phyloP scores from a whole-genome alignment of 495 filamentous ascomycete species.

The Podospora didyma region DNA sequence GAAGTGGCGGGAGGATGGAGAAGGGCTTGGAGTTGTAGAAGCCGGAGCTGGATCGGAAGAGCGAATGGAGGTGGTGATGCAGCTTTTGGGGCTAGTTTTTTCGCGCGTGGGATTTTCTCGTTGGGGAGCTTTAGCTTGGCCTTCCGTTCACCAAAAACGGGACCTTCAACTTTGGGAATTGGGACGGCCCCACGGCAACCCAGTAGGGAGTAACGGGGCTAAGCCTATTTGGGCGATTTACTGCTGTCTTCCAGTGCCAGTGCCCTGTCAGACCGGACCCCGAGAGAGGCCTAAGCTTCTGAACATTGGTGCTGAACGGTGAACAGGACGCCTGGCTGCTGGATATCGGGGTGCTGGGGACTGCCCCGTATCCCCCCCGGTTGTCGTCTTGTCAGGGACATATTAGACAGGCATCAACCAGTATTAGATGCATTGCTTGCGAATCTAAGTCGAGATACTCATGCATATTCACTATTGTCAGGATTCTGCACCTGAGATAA shows the following conservation, averaged over 20 bases:
- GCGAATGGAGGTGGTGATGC: constrained; percentile 21
- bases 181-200: neutral
- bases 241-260: neutral
- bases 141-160: constrained; percentile 24
- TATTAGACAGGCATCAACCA: too few relatives aligned
- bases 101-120: constrained; percentile 29
- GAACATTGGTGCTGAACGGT: too few relatives aligned
- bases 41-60: constrained; percentile 27
- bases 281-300: too few relatives aligned
- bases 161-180: constrained; percentile 12
- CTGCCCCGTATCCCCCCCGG: too few relatives aligned
- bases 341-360: too few relatives aligned
- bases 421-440: too few relatives aligned
- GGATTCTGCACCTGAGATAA: too few relatives aligned
- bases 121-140: constrained; percentile 23
- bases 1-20: constrained; percentile 10
- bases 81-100: constrained; percentile 21
- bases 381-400: too few relatives aligned
- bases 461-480: too few relatives aligned
- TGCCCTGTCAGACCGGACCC: too few relatives aligned
- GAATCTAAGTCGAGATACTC: too few relatives aligned
- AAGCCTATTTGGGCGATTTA: constrained; percentile 4
- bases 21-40: constrained; percentile 12
- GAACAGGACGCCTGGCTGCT: too few relatives aligned
- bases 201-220: constrained; percentile 7